A percentile compares a stretch with the other conserved stretches of the same genome.
Conservation (phyloP, 371 early-diverging fungal species). For the Zychaea mexicana region DNA sequence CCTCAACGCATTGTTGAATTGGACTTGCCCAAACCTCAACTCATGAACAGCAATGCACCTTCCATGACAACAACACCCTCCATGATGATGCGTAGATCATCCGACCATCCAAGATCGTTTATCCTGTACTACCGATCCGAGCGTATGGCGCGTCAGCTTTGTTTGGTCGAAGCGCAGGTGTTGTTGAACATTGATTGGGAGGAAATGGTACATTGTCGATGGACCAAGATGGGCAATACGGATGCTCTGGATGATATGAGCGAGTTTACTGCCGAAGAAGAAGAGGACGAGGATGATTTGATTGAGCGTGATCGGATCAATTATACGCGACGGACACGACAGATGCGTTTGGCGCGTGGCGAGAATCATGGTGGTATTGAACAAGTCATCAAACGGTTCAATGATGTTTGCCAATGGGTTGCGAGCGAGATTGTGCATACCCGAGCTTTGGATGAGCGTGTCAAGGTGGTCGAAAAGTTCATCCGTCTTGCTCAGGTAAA, state of each 20-base stretch:
- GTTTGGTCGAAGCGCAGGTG: constrained; percentile 59
- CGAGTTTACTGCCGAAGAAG: constrained; percentile 2
- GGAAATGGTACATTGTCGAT: constrained; percentile 62
- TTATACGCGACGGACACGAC: constrained; percentile 19
- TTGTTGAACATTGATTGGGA: constrained; percentile 62
- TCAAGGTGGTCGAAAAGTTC: constrained; percentile 69
- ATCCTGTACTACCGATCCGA: constrained; percentile 58
- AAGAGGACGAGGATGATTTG: constrained; percentile 9
- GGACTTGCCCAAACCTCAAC: constrained; percentile 12
- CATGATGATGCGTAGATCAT: neutral
- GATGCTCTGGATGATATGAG: constrained; percentile 6
- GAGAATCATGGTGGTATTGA: constrained; percentile 49
- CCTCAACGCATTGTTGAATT: constrained; percentile 11
- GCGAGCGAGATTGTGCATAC: constrained; percentile 68
- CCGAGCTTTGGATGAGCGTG: constrained; percentile 54
- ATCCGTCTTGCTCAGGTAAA: constrained; percentile 73
- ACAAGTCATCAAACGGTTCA: constrained; percentile 67
- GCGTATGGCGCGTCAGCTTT: constrained; percentile 61
- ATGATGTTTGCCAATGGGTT: constrained; percentile 74
- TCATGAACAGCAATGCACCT: neutral
- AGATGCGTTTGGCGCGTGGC: constrained; percentile 14
- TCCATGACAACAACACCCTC: neutral
- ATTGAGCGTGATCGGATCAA: constrained; percentile 13
- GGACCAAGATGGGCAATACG: constrained; percentile 52
- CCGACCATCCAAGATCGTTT: constrained; percentile 25